A percentile compares a stretch with the other conserved stretches of the same genome.
Evolutionary conservation across 371 early-diverging fungal genomes (phyloP).

Genomic region (Rhizomucor pusillus): DNA sequence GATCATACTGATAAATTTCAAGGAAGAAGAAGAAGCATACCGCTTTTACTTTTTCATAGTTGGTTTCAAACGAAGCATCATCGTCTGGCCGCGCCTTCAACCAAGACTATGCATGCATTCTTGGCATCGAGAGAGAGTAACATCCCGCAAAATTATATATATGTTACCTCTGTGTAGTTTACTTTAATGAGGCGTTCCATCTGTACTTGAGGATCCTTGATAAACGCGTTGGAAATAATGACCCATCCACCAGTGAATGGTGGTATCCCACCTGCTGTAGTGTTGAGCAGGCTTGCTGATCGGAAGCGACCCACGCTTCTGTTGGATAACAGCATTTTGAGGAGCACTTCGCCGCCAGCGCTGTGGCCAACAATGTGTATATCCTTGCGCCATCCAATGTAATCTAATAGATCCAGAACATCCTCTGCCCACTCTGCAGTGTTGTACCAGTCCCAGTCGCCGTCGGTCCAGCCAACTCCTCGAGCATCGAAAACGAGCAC

Average conservation of each 20-base stretch:
- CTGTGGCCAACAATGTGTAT: slow-evolving; percentile 73
- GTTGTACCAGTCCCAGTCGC: slow-evolving; percentile 21
- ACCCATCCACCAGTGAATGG: slow-evolving; percentile 21
- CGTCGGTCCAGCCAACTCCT: slow-evolving; percentile 61
- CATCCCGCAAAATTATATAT: neutral
- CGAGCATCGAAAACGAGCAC: slow-evolving; percentile 79
- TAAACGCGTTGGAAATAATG: slow-evolving; percentile 18
- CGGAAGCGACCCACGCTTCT: slow-evolving; percentile 9
- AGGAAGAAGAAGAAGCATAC: no score
- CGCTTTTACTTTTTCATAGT: slow-evolving; percentile 17
- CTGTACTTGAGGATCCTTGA: slow-evolving; percentile 13
- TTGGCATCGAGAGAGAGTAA: neutral
- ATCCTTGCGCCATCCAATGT: slow-evolving; percentile 60
- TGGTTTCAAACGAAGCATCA: slow-evolving; percentile 14
- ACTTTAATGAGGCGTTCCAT: slow-evolving; percentile 14
- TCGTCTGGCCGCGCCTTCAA: slow-evolving; percentile 12
- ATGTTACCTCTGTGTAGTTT: slow-evolving; percentile 22
- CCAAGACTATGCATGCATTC: slow-evolving; percentile 6
- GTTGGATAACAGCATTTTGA: slow-evolving; percentile 12
- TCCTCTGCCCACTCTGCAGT: slow-evolving; percentile 54
- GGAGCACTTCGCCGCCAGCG: slow-evolving; percentile 58
- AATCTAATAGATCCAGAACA: slow-evolving; percentile 55
- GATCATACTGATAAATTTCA: no score
- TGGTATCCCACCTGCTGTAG: slow-evolving; percentile 20
- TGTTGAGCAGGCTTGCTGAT: slow-evolving; percentile 17